phyloP scores from a whole-genome alignment of 805 yeast species.

The Ogataea naganishii region DNA sequence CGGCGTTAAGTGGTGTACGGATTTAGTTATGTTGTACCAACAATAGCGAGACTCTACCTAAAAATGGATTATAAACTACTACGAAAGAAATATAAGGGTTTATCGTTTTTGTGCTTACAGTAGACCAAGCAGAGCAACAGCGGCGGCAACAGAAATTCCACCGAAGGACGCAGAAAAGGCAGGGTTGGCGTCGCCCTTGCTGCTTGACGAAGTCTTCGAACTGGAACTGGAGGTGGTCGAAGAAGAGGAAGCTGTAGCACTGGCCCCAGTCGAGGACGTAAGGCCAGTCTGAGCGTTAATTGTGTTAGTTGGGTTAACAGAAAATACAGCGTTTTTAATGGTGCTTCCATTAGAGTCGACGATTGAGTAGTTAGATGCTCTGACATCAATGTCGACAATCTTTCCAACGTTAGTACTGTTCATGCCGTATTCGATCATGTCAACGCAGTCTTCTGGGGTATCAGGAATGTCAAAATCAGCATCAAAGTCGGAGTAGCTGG shows the following conservation, averaged over 20 bases:
- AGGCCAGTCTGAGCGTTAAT: constrained; percentile 21
- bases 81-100: no score
- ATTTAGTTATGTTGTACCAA: no score
- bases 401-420: constrained; percentile 35
- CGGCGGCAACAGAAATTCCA: no score
- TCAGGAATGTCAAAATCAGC: constrained; percentile 40
- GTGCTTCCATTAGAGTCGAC: constrained; percentile 25
- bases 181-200: no score
- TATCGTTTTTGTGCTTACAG: no score
- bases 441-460: constrained; percentile 33
- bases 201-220: no score
- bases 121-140: no score
- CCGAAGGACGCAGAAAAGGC: no score
- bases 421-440: constrained; percentile 40
- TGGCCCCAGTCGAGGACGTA: constrained; percentile 1
- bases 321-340: constrained; percentile 27
- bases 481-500: constrained; percentile 31
- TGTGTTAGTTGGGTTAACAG: constrained; percentile 25
- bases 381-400: constrained; percentile 29
- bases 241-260: constrained; percentile 14
- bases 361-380: constrained; percentile 32
- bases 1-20: no score
- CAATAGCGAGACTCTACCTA: no score
- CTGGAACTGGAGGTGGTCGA: constrained; percentile 11
- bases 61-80: no score